phyloP scores from a whole-genome alignment of 345 rosid species.

The Gossypium turneri region DNA sequence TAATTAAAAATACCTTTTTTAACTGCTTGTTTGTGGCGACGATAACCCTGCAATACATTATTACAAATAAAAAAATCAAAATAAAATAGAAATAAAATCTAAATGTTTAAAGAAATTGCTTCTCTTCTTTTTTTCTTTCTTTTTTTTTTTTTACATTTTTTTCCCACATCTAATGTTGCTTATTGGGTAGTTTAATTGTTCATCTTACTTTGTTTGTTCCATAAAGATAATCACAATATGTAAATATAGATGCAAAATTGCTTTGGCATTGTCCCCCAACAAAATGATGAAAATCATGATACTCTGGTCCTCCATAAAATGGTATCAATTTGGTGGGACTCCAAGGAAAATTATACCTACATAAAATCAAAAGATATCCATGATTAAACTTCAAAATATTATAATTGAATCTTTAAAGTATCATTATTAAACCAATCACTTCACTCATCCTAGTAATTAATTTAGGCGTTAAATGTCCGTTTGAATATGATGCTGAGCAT shows the following conservation, averaged over 20 bases:
- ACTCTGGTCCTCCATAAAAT: conserved; percentile 90
- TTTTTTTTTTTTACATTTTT: too few species aligned
- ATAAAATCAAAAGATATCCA: neutral
- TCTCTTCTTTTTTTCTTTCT: too few species aligned
- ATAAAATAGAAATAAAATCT: neutral
- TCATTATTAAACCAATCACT: too few species aligned
- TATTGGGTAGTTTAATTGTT: too few species aligned
- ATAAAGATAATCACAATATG: conserved; percentile 81
- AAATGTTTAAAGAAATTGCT: too few species aligned
- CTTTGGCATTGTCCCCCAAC: conserved; percentile 97
- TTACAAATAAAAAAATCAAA: neutral
- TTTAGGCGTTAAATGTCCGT: too few species aligned
- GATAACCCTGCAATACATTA: neutral
- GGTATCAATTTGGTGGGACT: conserved; percentile 74
- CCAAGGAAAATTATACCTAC: conserved; percentile 91
- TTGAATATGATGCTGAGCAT: too few species aligned
- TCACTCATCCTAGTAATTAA: too few species aligned
- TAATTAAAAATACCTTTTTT: neutral
- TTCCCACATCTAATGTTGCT: too few species aligned
- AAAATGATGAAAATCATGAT: conserved; percentile 94
- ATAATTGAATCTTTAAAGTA: too few species aligned
- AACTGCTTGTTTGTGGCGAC: neutral
- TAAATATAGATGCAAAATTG: conserved; percentile 90
- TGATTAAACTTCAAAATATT: too few species aligned
- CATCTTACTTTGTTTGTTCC: conserved; percentile 76